phyloP scores from a whole-genome alignment of 345 rosid species.

The Physaria fendleri region DNA sequence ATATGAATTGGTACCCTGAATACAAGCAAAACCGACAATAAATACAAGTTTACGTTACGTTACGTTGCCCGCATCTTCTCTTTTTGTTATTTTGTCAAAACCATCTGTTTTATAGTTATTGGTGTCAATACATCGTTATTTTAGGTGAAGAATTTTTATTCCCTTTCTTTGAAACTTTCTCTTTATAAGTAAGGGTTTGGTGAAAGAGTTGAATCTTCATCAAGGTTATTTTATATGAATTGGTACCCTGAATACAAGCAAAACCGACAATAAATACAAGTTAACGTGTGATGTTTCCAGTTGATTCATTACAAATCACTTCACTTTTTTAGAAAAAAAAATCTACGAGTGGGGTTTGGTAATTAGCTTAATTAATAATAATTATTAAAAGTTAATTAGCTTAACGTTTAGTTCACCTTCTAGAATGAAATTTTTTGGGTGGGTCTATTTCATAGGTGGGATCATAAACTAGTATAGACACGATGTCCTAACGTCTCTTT shows the following conservation, averaged over 20 bases:
- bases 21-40: too few relatives aligned
- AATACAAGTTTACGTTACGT: too few relatives aligned
- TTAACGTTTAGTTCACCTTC: neutral
- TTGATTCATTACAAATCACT: too few relatives aligned
- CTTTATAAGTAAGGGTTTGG: neutral
- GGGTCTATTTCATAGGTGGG: neutral
- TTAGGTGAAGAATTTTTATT: constrained; percentile 18
- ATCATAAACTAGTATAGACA: neutral
- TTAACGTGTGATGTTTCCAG: too few relatives aligned
- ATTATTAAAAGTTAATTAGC: neutral
- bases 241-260: neutral
- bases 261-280: too few relatives aligned
- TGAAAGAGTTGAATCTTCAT: too few relatives aligned
- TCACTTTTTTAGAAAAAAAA: neutral
- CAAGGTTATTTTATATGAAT: neutral
- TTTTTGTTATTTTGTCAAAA: constrained; percentile 15
- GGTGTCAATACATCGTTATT: neutral
- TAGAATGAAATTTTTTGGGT: neutral
- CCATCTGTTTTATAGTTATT: neutral
- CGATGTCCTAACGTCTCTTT: neutral
- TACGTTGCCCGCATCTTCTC: too few relatives aligned
- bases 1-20: neutral
- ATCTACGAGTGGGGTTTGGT: neutral
- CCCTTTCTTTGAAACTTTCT: neutral
- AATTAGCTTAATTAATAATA: neutral